Conservation (phyloP, 495 filamentous ascomycete genomes). For the Penicillium alfredii region DNA sequence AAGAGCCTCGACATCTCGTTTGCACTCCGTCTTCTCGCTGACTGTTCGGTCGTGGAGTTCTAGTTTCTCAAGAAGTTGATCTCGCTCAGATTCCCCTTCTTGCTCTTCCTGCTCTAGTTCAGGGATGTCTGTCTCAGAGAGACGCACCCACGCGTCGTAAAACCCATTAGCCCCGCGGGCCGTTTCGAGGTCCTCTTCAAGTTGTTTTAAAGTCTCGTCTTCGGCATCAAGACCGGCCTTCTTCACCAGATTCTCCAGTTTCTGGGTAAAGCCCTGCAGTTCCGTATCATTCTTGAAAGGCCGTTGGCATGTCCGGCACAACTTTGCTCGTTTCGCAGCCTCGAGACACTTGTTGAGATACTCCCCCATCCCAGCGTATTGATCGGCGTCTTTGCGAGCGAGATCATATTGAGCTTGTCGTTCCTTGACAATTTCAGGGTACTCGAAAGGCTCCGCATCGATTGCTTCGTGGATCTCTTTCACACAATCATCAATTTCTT, state of each 20-base stretch:
- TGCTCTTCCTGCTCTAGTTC: constrained; percentile 55
- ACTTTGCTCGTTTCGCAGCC: constrained; percentile 52
- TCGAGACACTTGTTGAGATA: constrained; percentile 60
- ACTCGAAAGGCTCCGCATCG: constrained; percentile 49
- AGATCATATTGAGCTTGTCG: constrained; percentile 56
- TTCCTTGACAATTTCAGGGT: constrained; percentile 44
- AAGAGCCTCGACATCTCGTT: constrained; percentile 69
- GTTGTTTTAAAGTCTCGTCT: constrained; percentile 44
- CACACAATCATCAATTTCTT: constrained; percentile 56
- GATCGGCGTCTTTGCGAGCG: constrained; percentile 56
- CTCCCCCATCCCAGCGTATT: constrained; percentile 53
- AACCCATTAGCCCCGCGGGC: constrained; percentile 56
- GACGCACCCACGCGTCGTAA: constrained; percentile 66
- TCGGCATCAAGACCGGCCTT: constrained; percentile 49
- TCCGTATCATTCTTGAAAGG: constrained; percentile 55
- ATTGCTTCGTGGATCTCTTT: constrained; percentile 45
- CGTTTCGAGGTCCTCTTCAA: constrained; percentile 49
- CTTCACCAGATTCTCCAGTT: constrained; percentile 53
- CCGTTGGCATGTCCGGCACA: constrained; percentile 66
- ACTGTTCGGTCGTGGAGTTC: constrained; percentile 71
- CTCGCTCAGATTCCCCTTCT: constrained; percentile 48
- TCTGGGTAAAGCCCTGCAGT: constrained; percentile 52
- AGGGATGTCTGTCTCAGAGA: constrained; percentile 67
- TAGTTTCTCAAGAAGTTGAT: constrained; percentile 54
- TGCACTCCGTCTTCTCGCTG: constrained; percentile 55